These are phyloP conservation scores for Lentinula sp. DNA, from an alignment of 768 basidiomycete species.

Conservation along the genomic window DNA sequence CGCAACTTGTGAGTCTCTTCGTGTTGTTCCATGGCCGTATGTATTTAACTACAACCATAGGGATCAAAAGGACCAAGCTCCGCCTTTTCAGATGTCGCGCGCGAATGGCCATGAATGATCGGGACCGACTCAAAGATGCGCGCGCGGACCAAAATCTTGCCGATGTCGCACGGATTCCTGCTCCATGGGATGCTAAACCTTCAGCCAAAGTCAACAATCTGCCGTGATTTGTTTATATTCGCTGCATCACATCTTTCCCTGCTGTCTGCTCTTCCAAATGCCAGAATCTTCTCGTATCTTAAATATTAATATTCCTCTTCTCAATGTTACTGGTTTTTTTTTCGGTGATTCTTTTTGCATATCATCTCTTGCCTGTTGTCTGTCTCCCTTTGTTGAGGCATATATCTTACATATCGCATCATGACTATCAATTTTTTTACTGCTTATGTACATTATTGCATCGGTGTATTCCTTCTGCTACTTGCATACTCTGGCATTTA, in stretches of 20 bases:
- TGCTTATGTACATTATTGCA: background rate
- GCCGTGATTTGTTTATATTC: background rate
- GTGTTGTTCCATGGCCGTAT: conserved; percentile 3
- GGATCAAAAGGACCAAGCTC: conserved; percentile 83
- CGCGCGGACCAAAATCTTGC: conserved; percentile 75
- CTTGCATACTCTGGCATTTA: background rate
- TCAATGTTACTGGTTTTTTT: too few relatives aligned
- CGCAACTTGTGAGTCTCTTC: conserved; percentile 54
- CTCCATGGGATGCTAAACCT: conserved; percentile 63
- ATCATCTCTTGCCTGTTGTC: background rate
- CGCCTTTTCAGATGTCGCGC: conserved; percentile 73
- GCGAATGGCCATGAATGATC: conserved; percentile 71
- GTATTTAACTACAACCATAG: conserved; percentile 23
- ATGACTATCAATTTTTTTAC: background rate
- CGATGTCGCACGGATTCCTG: conserved; percentile 64
- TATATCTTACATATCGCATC: background rate
- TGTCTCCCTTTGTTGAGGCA: background rate
- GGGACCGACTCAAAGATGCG: conserved; percentile 69
- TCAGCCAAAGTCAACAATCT: conserved; percentile 6
- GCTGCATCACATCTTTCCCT: background rate
- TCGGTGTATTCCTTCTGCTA: background rate
- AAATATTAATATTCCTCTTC: background rate
- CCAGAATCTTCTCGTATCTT: background rate
- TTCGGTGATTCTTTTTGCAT: background rate
- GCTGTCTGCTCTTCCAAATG: too few relatives aligned